These are phyloP conservation scores for Apiotrichum siamense DNA, from an alignment of 1,284 basidiomycete species.

Conservation along the genomic window DNA sequence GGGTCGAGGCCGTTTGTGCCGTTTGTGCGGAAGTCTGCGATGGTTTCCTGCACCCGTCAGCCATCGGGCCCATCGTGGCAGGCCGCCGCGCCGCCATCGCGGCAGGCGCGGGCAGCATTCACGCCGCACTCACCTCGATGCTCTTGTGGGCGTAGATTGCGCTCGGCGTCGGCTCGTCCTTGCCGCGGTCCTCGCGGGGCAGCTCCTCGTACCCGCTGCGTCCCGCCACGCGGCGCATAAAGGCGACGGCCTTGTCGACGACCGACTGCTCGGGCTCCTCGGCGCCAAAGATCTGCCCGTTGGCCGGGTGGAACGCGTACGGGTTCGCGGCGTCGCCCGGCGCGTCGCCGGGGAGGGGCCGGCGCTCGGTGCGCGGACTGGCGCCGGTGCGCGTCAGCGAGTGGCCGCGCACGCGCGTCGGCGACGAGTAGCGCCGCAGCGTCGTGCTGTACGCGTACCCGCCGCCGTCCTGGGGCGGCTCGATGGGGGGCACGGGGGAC, in stretches of 20 bases:
- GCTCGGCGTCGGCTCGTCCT: constrained; percentile 41
- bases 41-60: constrained; percentile 29
- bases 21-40: constrained; percentile 57
- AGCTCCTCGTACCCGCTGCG: constrained; percentile 28
- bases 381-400: not conserved
- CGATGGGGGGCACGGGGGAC: not conserved
- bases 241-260: constrained; percentile 4
- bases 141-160: constrained; percentile 42
- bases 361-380: not conserved
- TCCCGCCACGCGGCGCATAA: constrained; percentile 26
- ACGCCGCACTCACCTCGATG: constrained; percentile 27
- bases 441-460: constrained; percentile 74
- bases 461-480: not conserved
- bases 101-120: no score
- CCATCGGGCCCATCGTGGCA: not conserved
- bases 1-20: constrained; percentile 58
- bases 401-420: constrained; percentile 9
- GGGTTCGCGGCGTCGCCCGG: constrained; percentile 14
- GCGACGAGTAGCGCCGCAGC: constrained; percentile 56
- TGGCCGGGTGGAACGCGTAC: not conserved
- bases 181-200: constrained; percentile 31
- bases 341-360: no score
- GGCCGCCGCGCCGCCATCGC: not conserved
- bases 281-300: constrained; percentile 6
- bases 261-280: constrained; percentile 8